Evolutionary conservation across 169 alveolate species (phyloP).

Genomic region (Eimeria maxima): DNA sequence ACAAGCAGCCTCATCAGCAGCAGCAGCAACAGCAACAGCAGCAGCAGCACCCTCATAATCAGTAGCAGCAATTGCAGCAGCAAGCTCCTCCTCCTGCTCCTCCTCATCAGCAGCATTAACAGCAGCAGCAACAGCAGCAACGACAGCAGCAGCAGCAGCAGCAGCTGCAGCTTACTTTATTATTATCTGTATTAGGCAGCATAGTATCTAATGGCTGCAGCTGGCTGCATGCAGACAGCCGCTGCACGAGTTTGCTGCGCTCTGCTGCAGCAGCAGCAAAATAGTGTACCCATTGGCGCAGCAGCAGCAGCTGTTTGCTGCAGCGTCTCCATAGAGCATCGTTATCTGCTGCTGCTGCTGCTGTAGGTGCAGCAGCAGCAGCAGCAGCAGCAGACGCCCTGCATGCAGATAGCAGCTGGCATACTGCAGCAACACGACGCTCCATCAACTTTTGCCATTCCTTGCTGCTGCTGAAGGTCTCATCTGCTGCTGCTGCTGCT

Average conservation of each 20-base stretch:
- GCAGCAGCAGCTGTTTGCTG: conserved; percentile 67
- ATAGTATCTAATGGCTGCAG: conserved; percentile 18
- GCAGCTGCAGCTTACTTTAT: not conserved
- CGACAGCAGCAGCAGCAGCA: conserved; percentile 28
- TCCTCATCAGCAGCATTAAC: not conserved
- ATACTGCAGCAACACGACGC: conserved; percentile 44
- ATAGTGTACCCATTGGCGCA: conserved; percentile 26
- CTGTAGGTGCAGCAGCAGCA: conserved; percentile 14
- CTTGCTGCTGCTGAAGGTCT: conserved; percentile 49
- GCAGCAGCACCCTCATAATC: not conserved
- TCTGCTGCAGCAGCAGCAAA: conserved; percentile 58
- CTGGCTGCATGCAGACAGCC: not conserved
- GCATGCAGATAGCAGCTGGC: conserved; percentile 34
- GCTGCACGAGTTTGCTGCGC: not conserved
- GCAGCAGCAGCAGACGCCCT: conserved; percentile 58
- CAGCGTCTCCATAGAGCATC: conserved; percentile 41
- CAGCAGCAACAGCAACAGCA: not conserved
- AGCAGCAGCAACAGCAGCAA: conserved; percentile 15
- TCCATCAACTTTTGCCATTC: conserved; percentile 20
- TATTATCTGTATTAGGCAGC: not conserved
- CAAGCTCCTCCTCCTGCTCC: too few relatives aligned
- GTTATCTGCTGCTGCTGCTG: conserved; percentile 29
- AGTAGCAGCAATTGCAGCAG: not conserved
- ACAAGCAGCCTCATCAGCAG: conserved; percentile 7
- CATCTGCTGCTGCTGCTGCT: conserved; percentile 32